Evolutionary conservation across 345 rosid genomes (phyloP), one percentile per base, ranked within the genome.

Genomic region (Ceriops zippeliana): DNA sequence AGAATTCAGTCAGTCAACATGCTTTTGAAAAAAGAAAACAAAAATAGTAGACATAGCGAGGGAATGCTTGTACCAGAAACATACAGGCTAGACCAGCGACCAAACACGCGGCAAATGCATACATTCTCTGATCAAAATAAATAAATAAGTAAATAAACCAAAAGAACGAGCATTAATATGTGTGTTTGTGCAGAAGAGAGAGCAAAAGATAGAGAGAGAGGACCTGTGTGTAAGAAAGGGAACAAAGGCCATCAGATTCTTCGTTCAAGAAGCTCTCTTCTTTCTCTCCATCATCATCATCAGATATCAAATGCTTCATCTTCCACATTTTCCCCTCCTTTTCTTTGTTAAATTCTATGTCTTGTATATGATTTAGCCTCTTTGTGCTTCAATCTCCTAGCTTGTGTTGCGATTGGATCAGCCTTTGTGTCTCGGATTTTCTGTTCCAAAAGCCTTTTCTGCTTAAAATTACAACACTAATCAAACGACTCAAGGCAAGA

Each of bases 151-250:
- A 38, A 66, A 70, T 69, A 59, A 42, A 66, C 73, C 69, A 59
- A 21, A 67, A 54, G 54, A 42, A 15, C 3, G 56, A 73, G 52
- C n/a, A 66, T 31, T 46, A 67, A 20, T 7, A 47, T 34, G 9
- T 11, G 26, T 32, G n/a, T 31, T 38, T 62, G 60, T 16, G 35
- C 27, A 13, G 20, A 13, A 62, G 1, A 69, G 57, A 26, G 49
- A 75, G 1, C 19, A n/a, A 68, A 28, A 7, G 22, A 10, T 20
- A 61, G 17, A 38, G 72, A 31, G 32, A 58, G 47, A 42, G 19
- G 63, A 90, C 97, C 97, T 90, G 98, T 46, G 80, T 80, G 5
- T 82, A 24, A 62, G 96, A 83, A 72, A 93, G 98, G 69, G 91
- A 84, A 73, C 85, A 89, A 67, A 80, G 22, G 53, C 86, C 89